Base-by-base conservation (phyloP, 257 asterid species). In the Gardenia jasminoides region DNA sequence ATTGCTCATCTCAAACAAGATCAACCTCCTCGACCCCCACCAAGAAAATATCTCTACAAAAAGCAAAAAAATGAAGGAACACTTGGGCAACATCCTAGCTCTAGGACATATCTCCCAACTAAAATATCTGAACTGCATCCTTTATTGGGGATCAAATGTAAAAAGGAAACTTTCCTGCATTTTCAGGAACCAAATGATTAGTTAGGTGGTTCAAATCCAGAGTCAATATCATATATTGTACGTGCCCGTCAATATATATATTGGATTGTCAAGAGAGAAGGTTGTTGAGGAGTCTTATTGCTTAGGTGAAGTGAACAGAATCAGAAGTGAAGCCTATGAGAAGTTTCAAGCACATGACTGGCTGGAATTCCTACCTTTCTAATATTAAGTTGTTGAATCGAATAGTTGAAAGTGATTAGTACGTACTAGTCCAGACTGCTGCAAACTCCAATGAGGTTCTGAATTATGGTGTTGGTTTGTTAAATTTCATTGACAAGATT, bases 251-350 rank as follows among this genome's bases (percentile, higher is more conserved):
- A 73, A 30, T 28, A 13, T 36, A 13, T 36, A 36, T 36, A 36
- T 36, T 36, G 41, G 41, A 36, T 36, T 36, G 41, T 36, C 41
- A 36, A 12, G 7, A 6, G 47, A 67, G 71, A 67, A 3, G 41
- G 77, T 74, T 33, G 67, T 50, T 52, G 77, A 74, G 22, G 52
- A 74, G 67, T 54, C 77, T 69, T 33, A 12, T 54, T 39, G 26
- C 26, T 31, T 16, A 56, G 78, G 22, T 52, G 68, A 31, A 56
- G 1, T 52, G 78, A 33, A 33, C 30, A 33, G 9, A 10, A 19
- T 36, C 67, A 71, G n/a, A 26, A 71, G 54, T 46, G 41, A 46
- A n/a, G 26, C 10, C 33, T 11, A 22, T 4, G 11, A 70, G 56
- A 24, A 44, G 75, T 16, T 67, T 33, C 71, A 67, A 30, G 43